Conservation (phyloP, 345 rosid genomes). For the Lepidium sativum region DNA sequence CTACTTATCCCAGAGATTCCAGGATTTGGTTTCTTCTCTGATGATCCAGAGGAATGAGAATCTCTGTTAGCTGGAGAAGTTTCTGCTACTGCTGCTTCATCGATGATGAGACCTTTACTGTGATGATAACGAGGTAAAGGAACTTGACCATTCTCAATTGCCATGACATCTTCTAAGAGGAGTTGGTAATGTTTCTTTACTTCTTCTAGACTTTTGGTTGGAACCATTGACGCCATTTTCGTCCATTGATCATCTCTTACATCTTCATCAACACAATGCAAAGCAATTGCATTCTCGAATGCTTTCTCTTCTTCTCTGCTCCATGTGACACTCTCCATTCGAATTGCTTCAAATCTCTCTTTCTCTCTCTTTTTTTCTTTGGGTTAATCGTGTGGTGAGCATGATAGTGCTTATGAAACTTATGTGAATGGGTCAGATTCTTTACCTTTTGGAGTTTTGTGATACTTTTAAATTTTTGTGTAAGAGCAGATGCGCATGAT, state of each 20-base stretch:
- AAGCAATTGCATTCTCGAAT: slow-evolving; percentile 72
- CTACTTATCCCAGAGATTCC: slow-evolving; percentile 37
- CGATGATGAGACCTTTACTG: slow-evolving; percentile 17
- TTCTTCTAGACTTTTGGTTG: slow-evolving; percentile 43
- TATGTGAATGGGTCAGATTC: slow-evolving; percentile 30
- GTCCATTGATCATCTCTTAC: slow-evolving; percentile 51
- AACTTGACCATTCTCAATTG: slow-evolving; percentile 63
- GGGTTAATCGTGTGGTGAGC: slow-evolving; percentile 32
- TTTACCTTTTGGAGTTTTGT: slow-evolving; percentile 19
- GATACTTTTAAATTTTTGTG: background rate
- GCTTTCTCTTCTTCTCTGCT: slow-evolving; percentile 78
- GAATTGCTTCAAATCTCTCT: slow-evolving; percentile 6
- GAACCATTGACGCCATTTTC: slow-evolving; percentile 64
- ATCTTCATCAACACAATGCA: slow-evolving; percentile 48
- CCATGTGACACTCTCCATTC: slow-evolving; percentile 57
- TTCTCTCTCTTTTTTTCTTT: background rate
- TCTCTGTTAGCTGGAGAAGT: slow-evolving; percentile 35
- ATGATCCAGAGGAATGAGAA: slow-evolving; percentile 33
- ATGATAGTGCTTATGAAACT: slow-evolving; percentile 21
- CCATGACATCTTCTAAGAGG: slow-evolving; percentile 58
- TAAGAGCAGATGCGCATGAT: background rate
- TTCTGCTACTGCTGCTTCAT: slow-evolving; percentile 6
- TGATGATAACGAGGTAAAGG: slow-evolving; percentile 53
- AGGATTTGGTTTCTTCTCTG: slow-evolving; percentile 26
- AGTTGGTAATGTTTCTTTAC: slow-evolving; percentile 53